Base-by-base conservation (phyloP, 768 basidiomycete species). In the Panus rudis region DNA sequence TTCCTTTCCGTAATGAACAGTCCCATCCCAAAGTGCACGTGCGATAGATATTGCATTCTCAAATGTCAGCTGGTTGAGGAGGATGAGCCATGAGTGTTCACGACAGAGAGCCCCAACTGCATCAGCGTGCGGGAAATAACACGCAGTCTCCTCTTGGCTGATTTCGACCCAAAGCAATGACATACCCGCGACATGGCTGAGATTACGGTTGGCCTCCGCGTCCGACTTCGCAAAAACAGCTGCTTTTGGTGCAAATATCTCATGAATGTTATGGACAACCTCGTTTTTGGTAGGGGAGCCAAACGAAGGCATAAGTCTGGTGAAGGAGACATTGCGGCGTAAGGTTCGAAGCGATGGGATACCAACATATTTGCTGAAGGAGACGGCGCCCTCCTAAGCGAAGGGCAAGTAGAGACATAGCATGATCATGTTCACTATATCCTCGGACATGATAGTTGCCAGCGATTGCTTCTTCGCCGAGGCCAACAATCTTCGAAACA, bases 311-410 rank as follows among this genome's bases (percentile, higher is more conserved):
- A 45, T 42, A 20, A 51, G 46, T 2, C 46, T 46, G n/a, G 47
- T 45, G 28, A 49, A 51, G 14, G 41, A 43, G 4, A 40, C 40
- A 14, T 22, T 7, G 1, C 34, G 22, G 8, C 37, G 14, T 30
- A 64, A 31, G 2, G 58, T 56, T 8, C 37, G 39, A 3, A 47
- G 34, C 1, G 47, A 51, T 0, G 60, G 63, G n/a, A 61, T 47
- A 2, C 2, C 63, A 55, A 17, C 54, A 50, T 22, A 59, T 42
- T 4, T 61, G 60, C 46, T 63, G 40, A 1, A 63, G 42, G 1
- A 57, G 55, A 10, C 53, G 50, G 13, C 47, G 58, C 24, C 62
- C 63, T 27, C 63, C 62, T 16, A 61, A 48, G 24, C 58, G 56
- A 37, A 58, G 60, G 0, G 57, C 34, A 2, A 51, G 43, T 2